These are phyloP conservation scores for Climacium dendroides DNA, from an alignment of 225 moss, liverwort and hornwort species.

Conservation along the genomic window DNA sequence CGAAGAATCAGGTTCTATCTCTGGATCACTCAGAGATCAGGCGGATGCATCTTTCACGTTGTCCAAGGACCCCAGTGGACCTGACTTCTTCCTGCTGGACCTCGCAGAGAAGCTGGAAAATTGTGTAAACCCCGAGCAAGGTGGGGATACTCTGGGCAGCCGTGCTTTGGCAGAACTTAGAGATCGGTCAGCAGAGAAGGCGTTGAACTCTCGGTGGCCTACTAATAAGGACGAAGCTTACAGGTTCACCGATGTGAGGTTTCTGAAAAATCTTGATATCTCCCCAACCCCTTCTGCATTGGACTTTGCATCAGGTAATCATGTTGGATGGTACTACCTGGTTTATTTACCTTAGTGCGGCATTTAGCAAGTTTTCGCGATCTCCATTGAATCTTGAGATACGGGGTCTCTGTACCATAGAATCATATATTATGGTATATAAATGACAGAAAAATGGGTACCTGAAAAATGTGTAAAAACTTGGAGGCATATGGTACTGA, in stretches of 20 bases:
- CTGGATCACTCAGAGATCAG: slow-evolving; percentile 77
- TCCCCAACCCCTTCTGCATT: slow-evolving; percentile 11
- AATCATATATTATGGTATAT: background rate
- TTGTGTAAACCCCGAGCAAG: slow-evolving; percentile 12
- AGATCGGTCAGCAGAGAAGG: slow-evolving; percentile 68
- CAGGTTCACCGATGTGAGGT: slow-evolving; percentile 81
- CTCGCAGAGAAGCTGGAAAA: slow-evolving; percentile 89
- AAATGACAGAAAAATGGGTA: background rate
- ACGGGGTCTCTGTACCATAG: background rate
- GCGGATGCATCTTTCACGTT: slow-evolving; percentile 45
- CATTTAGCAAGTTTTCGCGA: background rate
- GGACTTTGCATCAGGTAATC: slow-evolving; percentile 24
- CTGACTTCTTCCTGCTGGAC: slow-evolving; percentile 88
- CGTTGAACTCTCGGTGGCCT: slow-evolving; percentile 69
- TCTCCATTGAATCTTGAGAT: background rate
- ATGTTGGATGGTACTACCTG: background rate
- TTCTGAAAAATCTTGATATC: slow-evolving; percentile 60
- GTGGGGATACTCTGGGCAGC: slow-evolving; percentile 11
- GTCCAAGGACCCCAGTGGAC: slow-evolving; percentile 17
- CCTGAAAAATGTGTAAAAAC: background rate
- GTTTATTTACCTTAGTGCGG: background rate
- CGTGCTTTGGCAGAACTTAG: slow-evolving; percentile 54
- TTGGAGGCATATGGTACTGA: background rate
- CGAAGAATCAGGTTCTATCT: slow-evolving; percentile 15
- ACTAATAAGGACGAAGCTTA: slow-evolving; percentile 27